A percentile compares a stretch with the other conserved stretches of the same genome.
Evolutionary conservation across 2,329 filamentous ascomycete species (phyloP).

Genomic region (Phaeoacremonium minimum): DNA sequence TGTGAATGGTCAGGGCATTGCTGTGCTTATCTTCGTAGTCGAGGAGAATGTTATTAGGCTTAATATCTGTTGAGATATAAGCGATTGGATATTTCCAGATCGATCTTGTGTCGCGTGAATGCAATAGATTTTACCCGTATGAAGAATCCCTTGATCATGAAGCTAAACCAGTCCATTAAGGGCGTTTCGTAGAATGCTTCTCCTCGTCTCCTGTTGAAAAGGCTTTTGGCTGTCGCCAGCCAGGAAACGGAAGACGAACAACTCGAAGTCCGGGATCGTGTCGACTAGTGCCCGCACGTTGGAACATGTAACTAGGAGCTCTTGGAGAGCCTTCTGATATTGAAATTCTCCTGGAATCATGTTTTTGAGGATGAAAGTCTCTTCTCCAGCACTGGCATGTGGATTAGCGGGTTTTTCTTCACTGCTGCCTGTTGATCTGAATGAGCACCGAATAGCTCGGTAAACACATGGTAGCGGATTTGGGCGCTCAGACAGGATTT

Average conservation of each 20-base stretch:
- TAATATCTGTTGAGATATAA: conserved; percentile 21
- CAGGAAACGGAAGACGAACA: conserved; percentile 11
- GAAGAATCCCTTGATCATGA: conserved; percentile 23
- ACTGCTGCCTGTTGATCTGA: neutral
- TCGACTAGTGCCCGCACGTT: conserved; percentile 21
- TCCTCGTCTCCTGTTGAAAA: conserved; percentile 3
- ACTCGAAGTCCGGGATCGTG: conserved; percentile 6
- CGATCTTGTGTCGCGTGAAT: conserved; percentile 1
- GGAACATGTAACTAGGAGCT: conserved; percentile 13
- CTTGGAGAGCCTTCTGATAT: conserved; percentile 21
- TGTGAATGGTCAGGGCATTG: conserved; percentile 13
- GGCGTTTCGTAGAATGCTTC: conserved; percentile 4
- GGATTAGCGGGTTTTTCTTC: neutral
- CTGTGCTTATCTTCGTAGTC: conserved; percentile 17
- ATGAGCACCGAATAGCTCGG: neutral
- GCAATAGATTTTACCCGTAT: conserved; percentile 18
- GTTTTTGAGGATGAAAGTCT: conserved; percentile 17
- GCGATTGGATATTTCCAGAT: conserved; percentile 1
- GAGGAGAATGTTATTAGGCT: conserved; percentile 29
- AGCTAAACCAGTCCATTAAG: conserved; percentile 22
- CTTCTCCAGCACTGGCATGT: conserved; percentile 7
- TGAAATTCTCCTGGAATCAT: conserved; percentile 22
- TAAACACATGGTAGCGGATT: neutral
- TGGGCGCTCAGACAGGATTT: neutral
- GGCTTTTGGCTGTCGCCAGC: conserved; percentile 1